Conservation (phyloP, 148 eudicot species). For the Heliosperma pusillum region DNA sequence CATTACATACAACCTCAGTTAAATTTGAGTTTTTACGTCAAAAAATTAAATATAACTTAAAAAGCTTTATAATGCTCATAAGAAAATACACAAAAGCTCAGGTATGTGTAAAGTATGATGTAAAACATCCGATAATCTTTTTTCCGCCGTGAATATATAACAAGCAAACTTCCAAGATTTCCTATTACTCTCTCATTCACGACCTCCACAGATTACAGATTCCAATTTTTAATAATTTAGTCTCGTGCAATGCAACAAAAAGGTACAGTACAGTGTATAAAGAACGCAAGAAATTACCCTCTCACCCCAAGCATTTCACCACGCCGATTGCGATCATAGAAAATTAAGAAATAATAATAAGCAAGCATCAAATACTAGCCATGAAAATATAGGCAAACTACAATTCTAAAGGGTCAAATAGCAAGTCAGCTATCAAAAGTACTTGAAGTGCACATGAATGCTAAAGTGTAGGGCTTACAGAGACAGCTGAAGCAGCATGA, state of each 20-base stretch:
- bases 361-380: neutral
- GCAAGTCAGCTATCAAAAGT: neutral
- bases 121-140: too few species aligned
- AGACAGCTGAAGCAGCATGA: constrained; percentile 51
- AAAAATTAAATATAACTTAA: too few species aligned
- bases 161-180: neutral
- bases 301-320: neutral
- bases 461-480: constrained; percentile 47
- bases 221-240: neutral
- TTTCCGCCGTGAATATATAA: too few species aligned
- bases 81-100: too few species aligned
- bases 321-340: neutral
- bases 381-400: neutral
- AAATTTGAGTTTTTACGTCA: too few species aligned
- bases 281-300: neutral
- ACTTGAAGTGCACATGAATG: neutral
- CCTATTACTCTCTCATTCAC: neutral
- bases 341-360: neutral
- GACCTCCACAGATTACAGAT: neutral
- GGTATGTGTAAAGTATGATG: too few species aligned
- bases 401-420: neutral
- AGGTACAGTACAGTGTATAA: neutral
- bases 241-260: neutral
- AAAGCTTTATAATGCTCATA: too few species aligned
- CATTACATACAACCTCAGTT: too few species aligned